Evolutionary conservation across 2,329 filamentous ascomycete species (phyloP).

Genomic region (Penicillium sp.): DNA sequence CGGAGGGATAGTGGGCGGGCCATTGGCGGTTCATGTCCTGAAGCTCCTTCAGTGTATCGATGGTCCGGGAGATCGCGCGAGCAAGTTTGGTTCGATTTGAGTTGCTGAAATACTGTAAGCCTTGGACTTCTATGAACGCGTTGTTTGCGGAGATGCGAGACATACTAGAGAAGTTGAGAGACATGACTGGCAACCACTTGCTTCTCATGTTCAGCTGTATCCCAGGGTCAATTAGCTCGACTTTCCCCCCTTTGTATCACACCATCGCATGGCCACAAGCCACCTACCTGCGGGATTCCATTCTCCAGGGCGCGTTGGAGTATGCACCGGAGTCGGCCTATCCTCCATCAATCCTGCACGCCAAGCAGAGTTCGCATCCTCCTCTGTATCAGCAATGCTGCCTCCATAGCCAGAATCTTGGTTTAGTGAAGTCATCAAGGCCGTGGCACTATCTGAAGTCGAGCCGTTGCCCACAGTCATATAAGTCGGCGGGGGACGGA

Average conservation of each 20-base stretch:
- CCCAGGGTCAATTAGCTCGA: conserved; percentile 16
- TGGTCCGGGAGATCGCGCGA: conserved; percentile 79
- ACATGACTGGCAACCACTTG: conserved; percentile 75
- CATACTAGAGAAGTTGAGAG: conserved; percentile 81
- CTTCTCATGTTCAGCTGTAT: conserved; percentile 59
- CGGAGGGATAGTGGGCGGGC: conserved; percentile 90
- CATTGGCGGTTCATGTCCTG: conserved; percentile 87
- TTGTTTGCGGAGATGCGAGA: not conserved
- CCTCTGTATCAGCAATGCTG: conserved; percentile 61
- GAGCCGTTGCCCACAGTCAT: conserved; percentile 85
- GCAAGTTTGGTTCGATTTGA: conserved; percentile 83
- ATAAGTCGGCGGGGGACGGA: conserved; percentile 59
- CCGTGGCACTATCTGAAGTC: conserved; percentile 75
- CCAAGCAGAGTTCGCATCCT: conserved; percentile 49
- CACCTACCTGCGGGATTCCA: conserved; percentile 44
- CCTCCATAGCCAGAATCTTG: conserved; percentile 90
- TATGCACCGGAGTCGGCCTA: conserved; percentile 56
- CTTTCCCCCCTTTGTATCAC: not conserved
- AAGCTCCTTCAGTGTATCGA: conserved; percentile 77
- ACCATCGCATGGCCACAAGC: not conserved
- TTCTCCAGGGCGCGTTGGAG: conserved; percentile 50
- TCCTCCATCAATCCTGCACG: conserved; percentile 57
- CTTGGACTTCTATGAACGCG: not conserved
- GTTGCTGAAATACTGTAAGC: conserved; percentile 54
- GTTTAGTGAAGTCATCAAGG: conserved; percentile 77